Base-by-base conservation (phyloP, 352 stramenopile genomes). In the Pseudoperonospora humuli region DNA sequence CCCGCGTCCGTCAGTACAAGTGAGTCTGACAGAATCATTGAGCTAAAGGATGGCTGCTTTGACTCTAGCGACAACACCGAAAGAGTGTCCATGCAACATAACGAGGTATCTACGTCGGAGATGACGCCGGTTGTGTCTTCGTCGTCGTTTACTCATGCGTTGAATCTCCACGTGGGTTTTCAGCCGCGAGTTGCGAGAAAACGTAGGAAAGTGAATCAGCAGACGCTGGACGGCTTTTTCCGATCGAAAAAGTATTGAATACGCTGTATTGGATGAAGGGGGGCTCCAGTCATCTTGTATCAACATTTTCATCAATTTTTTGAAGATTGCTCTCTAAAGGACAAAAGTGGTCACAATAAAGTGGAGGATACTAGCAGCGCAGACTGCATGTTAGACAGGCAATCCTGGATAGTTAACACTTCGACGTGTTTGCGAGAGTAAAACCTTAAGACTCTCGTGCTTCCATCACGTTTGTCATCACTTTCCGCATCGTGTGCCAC, bases 161-260 rank as follows among this genome's bases (percentile, higher is more conserved):
- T 41, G 18, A 44, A 33, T 49, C 14, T 38, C 9, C 9, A 41
- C 0, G 32, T 38, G 25, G 46, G 34, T 14, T 65, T 64, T 28
- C 64, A 64, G 32, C 58, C 54, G 17, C 64, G 64, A 31, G 53
- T 71, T 9, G 57, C 66, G 20, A 58, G 62, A 19, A 81, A 81
- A 43, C 64, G 72, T 20, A 60, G 66, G 19, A 76, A 70, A 52
- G 47, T 77, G 17, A 53, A 39, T 27, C 68, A 84, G 43, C 64
- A 78, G 3, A 67, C 52, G 3, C 55, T 84, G 9, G 72, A 84
- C 50, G 42, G 64, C 4, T 81, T 82, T 45, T 57, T 78, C 15
- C 54, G 57, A n/a, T 32, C 37, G 23, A 51, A 56, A 36, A 38
- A 28, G 33, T 43, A 43, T 13, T 50, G 34, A 56, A 5, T 6